Percentiles rank a stretch among this genome's conserved stretches.
These are phyloP conservation scores for Protomyces inouyei DNA, from an alignment of 1,139 yeast species.

Conservation along the genomic window DNA sequence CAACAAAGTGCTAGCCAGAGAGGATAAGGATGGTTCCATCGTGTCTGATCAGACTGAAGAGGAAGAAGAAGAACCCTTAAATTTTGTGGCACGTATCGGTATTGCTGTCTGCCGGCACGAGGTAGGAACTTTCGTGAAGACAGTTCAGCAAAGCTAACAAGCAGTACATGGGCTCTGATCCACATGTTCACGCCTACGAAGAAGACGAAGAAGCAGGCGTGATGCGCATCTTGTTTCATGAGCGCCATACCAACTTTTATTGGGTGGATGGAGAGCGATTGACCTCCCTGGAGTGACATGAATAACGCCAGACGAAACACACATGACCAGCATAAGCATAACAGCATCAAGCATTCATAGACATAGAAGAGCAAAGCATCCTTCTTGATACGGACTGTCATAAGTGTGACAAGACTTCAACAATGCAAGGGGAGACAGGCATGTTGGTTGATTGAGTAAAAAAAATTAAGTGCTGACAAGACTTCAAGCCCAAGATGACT, in stretches of 20 bases:
- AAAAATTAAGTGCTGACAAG: too few species aligned
- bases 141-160: background rate
- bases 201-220: background rate
- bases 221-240: background rate
- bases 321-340: too few species aligned
- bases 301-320: too few species aligned
- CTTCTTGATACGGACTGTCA: too few species aligned
- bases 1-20: background rate
- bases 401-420: too few species aligned
- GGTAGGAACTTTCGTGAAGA: background rate
- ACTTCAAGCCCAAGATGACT: too few species aligned
- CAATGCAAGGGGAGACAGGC: too few species aligned
- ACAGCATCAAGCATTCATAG: too few species aligned
- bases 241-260: background rate
- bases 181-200: background rate
- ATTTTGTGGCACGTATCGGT: background rate
- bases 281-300: slow-evolving; percentile 26
- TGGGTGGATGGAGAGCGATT: background rate
- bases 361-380: too few species aligned
- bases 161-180: background rate
- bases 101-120: background rate
- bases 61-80: background rate
- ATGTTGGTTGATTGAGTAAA: too few species aligned
- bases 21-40: background rate
- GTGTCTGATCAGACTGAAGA: background rate